A percentile compares a stretch with the other conserved stretches of the same genome.
These are phyloP conservation scores for Lithohypha guttulata DNA, from an alignment of 2,329 filamentous ascomycete species.

Conservation along the genomic window DNA sequence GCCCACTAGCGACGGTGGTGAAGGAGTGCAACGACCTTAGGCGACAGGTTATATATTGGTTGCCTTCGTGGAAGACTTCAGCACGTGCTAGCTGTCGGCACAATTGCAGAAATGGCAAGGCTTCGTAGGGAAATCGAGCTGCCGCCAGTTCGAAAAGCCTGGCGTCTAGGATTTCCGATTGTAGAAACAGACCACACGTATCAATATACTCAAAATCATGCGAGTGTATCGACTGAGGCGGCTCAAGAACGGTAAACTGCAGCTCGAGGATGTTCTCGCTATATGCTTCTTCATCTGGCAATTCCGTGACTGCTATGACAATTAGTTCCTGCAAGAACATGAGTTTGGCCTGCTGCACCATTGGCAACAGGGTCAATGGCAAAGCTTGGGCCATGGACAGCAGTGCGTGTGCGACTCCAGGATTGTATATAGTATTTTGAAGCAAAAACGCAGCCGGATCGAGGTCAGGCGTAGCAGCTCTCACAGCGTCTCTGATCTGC, in stretches of 20 bases:
- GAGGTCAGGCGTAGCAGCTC: not conserved
- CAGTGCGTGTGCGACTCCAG: constrained; percentile 5
- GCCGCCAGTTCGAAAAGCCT: constrained; percentile 57
- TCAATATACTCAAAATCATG: constrained; percentile 11
- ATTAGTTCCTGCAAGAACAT: constrained; percentile 55
- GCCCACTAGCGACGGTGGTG: constrained; percentile 61
- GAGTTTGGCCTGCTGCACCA: constrained; percentile 1
- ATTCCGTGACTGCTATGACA: constrained; percentile 27
- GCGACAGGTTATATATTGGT: constrained; percentile 48
- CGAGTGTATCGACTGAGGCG: constrained; percentile 23
- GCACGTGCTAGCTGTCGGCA: constrained; percentile 52
- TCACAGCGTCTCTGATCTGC: constrained; percentile 36
- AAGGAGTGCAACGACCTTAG: constrained; percentile 61
- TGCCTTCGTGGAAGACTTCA: constrained; percentile 34
- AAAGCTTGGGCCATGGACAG: not conserved
- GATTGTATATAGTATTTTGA: constrained; percentile 12
- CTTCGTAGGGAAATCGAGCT: constrained; percentile 76
- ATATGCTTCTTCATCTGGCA: constrained; percentile 39
- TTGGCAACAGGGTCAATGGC: not conserved
- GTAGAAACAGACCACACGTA: constrained; percentile 40
- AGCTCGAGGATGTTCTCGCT: constrained; percentile 58
- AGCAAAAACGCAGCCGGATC: constrained; percentile 40
- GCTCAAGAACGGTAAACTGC: constrained; percentile 52
- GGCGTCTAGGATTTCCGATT: constrained; percentile 47
- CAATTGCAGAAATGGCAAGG: constrained; percentile 63